Percentiles rank a stretch among this genome's conserved stretches.
These are phyloP conservation scores for Dactylellina cionopaga DNA, from an alignment of 2,329 filamentous ascomycete species.

Conservation along the genomic window DNA sequence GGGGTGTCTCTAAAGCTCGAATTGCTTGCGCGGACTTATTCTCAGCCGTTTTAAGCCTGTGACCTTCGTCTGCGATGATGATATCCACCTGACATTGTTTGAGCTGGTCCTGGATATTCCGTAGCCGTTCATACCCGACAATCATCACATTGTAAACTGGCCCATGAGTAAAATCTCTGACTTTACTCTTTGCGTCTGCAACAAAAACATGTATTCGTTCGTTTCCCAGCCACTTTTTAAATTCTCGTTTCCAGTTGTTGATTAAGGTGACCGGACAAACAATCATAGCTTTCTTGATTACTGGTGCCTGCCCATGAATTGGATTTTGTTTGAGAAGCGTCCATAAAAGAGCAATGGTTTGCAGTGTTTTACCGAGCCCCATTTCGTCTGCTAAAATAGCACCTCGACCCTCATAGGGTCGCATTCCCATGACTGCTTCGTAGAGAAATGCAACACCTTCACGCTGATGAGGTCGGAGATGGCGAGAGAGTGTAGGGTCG, in stretches of 20 bases:
- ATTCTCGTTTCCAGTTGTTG: conserved; percentile 78
- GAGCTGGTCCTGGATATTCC: conserved; percentile 70
- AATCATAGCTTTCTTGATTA: conserved; percentile 76
- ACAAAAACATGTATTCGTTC: conserved; percentile 76
- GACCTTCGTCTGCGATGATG: conserved; percentile 74
- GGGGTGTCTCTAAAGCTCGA: conserved; percentile 70
- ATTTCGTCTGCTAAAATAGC: conserved; percentile 80
- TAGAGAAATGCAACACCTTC: conserved; percentile 77
- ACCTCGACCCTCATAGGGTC: conserved; percentile 72
- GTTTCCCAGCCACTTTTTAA: conserved; percentile 77
- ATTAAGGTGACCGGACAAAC: conserved; percentile 78
- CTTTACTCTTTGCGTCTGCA: conserved; percentile 68
- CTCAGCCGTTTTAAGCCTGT: conserved; percentile 74
- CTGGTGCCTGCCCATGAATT: conserved; percentile 68
- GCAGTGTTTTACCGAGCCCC: conserved; percentile 78
- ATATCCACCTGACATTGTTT: conserved; percentile 74
- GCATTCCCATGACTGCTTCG: conserved; percentile 79
- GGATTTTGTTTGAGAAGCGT: conserved; percentile 78
- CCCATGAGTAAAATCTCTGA: conserved; percentile 76
- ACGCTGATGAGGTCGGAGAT: conserved; percentile 74
- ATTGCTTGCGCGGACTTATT: conserved; percentile 75
- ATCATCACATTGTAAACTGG: conserved; percentile 77
- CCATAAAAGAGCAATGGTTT: conserved; percentile 77
- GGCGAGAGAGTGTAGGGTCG: conserved; percentile 72
- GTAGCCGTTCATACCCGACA: conserved; percentile 74